Percentiles rank a stretch among this genome's conserved stretches.
phyloP scores from a whole-genome alignment of 495 filamentous ascomycete species.

The Astrothelium subdiscretum region DNA sequence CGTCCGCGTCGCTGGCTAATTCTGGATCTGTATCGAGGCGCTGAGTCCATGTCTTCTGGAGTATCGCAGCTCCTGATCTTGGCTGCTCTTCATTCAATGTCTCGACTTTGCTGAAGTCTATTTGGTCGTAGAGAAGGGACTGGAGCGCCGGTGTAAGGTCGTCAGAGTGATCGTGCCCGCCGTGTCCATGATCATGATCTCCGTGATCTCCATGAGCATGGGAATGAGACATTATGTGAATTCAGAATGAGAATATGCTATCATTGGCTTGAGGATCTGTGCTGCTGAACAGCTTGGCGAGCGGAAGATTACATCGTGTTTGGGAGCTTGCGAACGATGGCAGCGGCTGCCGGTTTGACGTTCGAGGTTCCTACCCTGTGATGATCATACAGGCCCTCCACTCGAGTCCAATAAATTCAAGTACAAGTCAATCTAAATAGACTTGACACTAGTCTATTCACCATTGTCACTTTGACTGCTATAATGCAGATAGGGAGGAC shows the following conservation, averaged over 20 bases:
- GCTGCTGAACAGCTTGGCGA: neutral
- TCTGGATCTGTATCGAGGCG: conserved; percentile 58
- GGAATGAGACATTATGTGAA: conserved; percentile 12
- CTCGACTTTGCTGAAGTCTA: conserved; percentile 74
- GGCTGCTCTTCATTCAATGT: conserved; percentile 69
- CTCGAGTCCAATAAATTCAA: no score
- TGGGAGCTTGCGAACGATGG: neutral
- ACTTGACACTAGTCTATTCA: no score
- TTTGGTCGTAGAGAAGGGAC: conserved; percentile 76
- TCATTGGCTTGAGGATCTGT: neutral
- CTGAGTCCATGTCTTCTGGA: conserved; percentile 86
- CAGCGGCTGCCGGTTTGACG: neutral
- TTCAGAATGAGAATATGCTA: neutral
- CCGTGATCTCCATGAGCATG: conserved; percentile 26
- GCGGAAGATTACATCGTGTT: neutral
- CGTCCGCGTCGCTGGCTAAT: conserved; percentile 75
- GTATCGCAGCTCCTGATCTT: conserved; percentile 58
- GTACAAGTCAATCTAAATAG: no score
- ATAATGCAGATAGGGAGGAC: no score
- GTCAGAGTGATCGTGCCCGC: conserved; percentile 68
- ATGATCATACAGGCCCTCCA: neutral
- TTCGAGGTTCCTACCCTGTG: neutral
- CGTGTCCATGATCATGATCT: conserved; percentile 30
- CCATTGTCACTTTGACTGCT: no score
- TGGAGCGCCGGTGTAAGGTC: conserved; percentile 85